Evolutionary conservation across 2,329 filamentous ascomycete species (phyloP), one percentile per base, ranked within the genome.

Genomic region (Periconia sp.): DNA sequence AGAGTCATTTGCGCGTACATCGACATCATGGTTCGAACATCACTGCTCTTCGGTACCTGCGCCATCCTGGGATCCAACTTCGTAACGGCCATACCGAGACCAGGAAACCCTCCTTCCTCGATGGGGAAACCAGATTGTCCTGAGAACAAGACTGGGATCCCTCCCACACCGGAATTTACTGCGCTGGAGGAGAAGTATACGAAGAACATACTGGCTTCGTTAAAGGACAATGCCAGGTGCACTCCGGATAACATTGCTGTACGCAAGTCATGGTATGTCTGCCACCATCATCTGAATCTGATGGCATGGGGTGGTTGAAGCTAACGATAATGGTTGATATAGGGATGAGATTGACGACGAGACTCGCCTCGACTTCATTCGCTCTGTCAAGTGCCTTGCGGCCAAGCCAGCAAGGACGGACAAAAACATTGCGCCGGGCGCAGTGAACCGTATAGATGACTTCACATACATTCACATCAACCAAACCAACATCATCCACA

Each of bases 401-500:
- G 41, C 18, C 13, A 53, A 49, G 33, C 51, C 46, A 31, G 41
- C 51, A 10, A 43, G n/a, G 19, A 45, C 42, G 0, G 42, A 49
- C 42, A 49, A 45, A 20, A 46, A 23, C 2, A 23, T 49, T 10
- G 46, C 47, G 8, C 47, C 51, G n/a, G 42, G 51, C 23, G 51
- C 43, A 8, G 41, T 45, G 11, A 45, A 45, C n/a, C 41, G 51
- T n/a, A 33, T 49, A 10, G 47, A 53, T 30, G 51, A 53, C 11
- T 53, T 53, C 40, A 50, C 42, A 6, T 45, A 46, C 33, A 49
- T 50, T 11, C 51, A 53, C 42, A 53, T 53, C 35, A 53, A 49
- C 15, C 51, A 53, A 14, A 53, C 51, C 30, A 53, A 49, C 17
- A 49, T 49, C 23, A 49, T 53, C 20, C 47, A 53, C 37, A 41